Evolutionary conservation across 805 yeast species (phyloP), one percentile per base, ranked within the genome.

Genomic region (Sugiyamaella boreocaroliniensis): DNA sequence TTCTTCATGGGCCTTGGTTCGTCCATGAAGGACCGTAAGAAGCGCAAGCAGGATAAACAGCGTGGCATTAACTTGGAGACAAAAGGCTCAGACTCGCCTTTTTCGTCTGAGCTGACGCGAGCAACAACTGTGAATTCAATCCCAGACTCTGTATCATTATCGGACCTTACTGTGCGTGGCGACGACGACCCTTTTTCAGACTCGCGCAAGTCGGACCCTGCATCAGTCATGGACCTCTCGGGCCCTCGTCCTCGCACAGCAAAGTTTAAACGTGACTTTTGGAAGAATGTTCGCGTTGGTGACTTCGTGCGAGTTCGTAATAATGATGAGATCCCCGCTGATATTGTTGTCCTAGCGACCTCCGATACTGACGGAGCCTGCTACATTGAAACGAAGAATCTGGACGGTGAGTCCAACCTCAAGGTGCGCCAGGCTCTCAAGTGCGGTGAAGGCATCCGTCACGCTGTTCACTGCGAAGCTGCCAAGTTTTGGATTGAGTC

Each of bases 321-420:
- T 58, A 82, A 86, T 66, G 90, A 85, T 58, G 86, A 83, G 64
- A 77, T 86, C 43, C 95, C 95, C 1, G 95, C 90, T 29, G 95
- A 86, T 68, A 68, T 86, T 37, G 71, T 83, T 16, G 76, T 86
- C 19, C 69, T 86, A 26, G 75, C 89, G 7, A 82, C 92, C 0
- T 81, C 87, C 22, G 88, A 82, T 60, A 78, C 78, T 4, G 95
- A 87, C 59, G 82, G 81, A 54, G 80, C 83, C 49, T 83, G 85
- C 64, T 81, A 76, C 58, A 81, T 85, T 37, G 95, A 83, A 60
- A 83, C 89, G 9, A 82, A 82, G 59, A 84, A 84, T 61, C 70
- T 83, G 50, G 89, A 83, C 62, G 89, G 89, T 58, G 95, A 86
- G 68, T 83, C 93, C 9, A 86, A 85, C 64, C 75, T 86, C 64